phyloP scores from a whole-genome alignment of 345 rosid genomes.

The Lagerstroemia speciosa region DNA sequence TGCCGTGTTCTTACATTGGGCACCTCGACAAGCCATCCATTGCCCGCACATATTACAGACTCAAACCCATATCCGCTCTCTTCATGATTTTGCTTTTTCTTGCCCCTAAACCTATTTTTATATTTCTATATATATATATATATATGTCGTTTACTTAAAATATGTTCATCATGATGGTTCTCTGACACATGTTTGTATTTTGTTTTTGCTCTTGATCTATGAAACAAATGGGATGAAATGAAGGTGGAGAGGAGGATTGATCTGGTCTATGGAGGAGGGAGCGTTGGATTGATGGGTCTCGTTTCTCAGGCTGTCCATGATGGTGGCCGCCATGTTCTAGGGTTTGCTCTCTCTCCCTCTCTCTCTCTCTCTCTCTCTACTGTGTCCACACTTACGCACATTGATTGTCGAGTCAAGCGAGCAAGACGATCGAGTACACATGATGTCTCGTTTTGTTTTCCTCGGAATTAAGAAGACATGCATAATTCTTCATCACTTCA shows the following conservation, averaged over 20 bases:
- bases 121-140: too few relatives aligned
- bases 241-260: constrained; percentile 94
- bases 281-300: constrained; percentile 97
- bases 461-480: not conserved
- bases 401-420: too few relatives aligned
- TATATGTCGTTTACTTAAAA: too few relatives aligned
- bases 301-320: constrained; percentile 97
- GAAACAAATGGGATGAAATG: too few relatives aligned
- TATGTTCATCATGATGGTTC: too few relatives aligned
- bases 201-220: too few relatives aligned
- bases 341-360: constrained; percentile 48
- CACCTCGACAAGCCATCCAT: constrained; percentile 15
- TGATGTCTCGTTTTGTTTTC: not conserved
- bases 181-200: too few relatives aligned
- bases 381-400: too few relatives aligned
- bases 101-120: too few relatives aligned
- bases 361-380: not conserved
- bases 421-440: too few relatives aligned
- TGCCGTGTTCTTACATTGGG: constrained; percentile 16
- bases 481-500: constrained; percentile 10
- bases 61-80: not conserved
- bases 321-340: constrained; percentile 98
- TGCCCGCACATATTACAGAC: constrained; percentile 4
- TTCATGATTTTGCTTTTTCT: too few relatives aligned
- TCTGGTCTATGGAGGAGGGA: constrained; percentile 95